Base-by-base conservation (phyloP, 78 protist genomes). In the Fonticula alba region DNA sequence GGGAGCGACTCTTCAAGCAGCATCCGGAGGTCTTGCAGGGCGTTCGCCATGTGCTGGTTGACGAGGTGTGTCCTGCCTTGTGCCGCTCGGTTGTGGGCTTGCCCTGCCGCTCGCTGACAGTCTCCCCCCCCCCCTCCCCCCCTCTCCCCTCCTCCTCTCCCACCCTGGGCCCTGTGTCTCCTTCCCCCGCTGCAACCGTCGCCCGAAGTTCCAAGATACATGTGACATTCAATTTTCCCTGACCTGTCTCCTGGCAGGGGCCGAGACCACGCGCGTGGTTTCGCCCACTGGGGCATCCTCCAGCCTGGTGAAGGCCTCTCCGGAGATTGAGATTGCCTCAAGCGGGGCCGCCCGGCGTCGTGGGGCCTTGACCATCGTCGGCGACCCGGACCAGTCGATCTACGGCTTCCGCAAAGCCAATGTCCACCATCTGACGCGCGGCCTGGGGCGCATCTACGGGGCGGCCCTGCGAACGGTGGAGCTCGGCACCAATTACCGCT, bases 301-400 rank as follows among this genome's bases (percentile, higher is more conserved):
- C n/a, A n/a, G n/a, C n/a, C n/a, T n/a, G n/a, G n/a, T n/a, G n/a
- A n/a, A n/a, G n/a, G n/a, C n/a, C n/a, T n/a, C n/a, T n/a, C n/a
- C n/a, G n/a, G n/a, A n/a, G n/a, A n/a, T n/a, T n/a, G n/a, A n/a
- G n/a, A n/a, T n/a, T n/a, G n/a, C n/a, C n/a, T n/a, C n/a, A n/a
- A n/a, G n/a, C n/a, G n/a, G n/a, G n/a, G n/a, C n/a, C n/a, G n/a
- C n/a, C n/a, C n/a, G n/a, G n/a, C n/a, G n/a, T n/a, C n/a, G n/a
- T n/a, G n/a, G n/a, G n/a, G n/a, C n/a, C n/a, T n/a, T 58, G 50
- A 24, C 33, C 43, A 19, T 58, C 27, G 64, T 58, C 33, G 64
- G 64, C 27, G 64, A 58, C 20, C 64, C 64, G 27, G 38, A 58
- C 49, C 64, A 58, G 49, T 15, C 50, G 27, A 58, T 58, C 43